Evolutionary conservation across 306 rosid species (phyloP).

Genomic region (Begonia masoniana): DNA sequence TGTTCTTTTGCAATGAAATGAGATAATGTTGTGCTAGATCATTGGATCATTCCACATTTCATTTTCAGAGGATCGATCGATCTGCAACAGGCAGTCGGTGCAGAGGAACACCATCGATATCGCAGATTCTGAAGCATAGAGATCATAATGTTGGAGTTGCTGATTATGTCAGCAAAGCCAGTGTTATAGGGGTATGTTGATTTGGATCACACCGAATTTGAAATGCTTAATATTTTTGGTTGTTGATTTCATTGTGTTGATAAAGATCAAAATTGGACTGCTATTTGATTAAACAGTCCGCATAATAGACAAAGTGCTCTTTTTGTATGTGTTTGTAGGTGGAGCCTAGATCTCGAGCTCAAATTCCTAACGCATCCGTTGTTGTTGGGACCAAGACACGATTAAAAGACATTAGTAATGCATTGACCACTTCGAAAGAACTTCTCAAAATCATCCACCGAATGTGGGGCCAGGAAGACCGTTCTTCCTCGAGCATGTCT

Average conservation of each 20-base stretch:
- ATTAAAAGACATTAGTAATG: conserved; percentile 80
- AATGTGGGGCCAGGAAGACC: conserved; percentile 86
- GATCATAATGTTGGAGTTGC: conserved; percentile 49
- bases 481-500: conserved; percentile 86
- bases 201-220: background rate
- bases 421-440: conserved; percentile 83
- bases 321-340: conserved; percentile 31
- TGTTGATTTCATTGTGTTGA: no score
- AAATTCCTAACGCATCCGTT: conserved; percentile 50
- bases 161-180: conserved; percentile 67
- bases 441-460: conserved; percentile 88
- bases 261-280: no score
- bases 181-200: conserved; percentile 73
- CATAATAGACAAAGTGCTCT: background rate
- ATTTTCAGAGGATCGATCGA: conserved; percentile 75
- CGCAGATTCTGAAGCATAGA: conserved; percentile 47
- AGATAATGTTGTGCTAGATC: background rate
- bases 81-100: conserved; percentile 78
- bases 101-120: conserved; percentile 52
- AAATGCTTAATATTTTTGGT: no score
- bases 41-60: background rate
- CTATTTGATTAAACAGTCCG: no score
- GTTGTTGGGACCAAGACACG: conserved; percentile 38
- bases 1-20: background rate
- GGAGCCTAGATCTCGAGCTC: conserved; percentile 78